phyloP scores from a whole-genome alignment of 352 stramenopile genomes.

The Globisporangium yorkense region DNA sequence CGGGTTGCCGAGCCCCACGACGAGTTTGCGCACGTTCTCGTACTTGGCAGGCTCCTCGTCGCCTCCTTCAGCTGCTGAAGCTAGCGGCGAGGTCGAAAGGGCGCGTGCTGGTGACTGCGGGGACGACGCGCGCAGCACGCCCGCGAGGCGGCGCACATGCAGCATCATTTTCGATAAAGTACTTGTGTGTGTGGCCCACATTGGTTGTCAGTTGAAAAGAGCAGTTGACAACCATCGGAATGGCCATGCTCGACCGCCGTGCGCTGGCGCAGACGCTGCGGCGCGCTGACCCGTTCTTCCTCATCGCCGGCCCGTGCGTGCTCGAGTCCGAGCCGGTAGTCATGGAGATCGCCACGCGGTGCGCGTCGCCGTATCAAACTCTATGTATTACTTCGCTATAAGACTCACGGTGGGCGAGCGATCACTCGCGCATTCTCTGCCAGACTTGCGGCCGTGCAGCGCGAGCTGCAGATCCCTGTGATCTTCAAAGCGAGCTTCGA shows the following conservation, averaged over 20 bases:
- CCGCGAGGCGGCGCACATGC: not conserved
- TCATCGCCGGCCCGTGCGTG: conserved; percentile 79
- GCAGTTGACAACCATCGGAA: not conserved
- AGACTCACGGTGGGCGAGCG: not conserved
- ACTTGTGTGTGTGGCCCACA: not conserved
- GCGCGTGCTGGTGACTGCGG: not conserved
- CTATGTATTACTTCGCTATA: too few relatives aligned
- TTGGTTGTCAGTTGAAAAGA: conserved; percentile 4
- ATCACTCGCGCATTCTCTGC: not conserved
- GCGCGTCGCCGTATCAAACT: not conserved
- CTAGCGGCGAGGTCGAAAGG: not conserved
- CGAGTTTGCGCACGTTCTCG: conserved; percentile 68
- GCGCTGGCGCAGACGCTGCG: conserved; percentile 50
- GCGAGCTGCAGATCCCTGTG: conserved; percentile 60
- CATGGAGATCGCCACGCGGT: conserved; percentile 68
- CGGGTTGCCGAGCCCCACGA: conserved; percentile 83
- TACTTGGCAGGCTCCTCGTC: conserved; percentile 25
- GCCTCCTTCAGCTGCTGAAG: not conserved
- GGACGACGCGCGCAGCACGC: not conserved
- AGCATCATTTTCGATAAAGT: not conserved
- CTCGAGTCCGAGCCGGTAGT: conserved; percentile 67
- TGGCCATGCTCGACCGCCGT: conserved; percentile 30
- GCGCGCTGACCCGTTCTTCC: conserved; percentile 66
- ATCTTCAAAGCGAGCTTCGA: conserved; percentile 90
- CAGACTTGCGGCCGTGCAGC: conserved; percentile 50